These are phyloP conservation scores for Hyaloscypha finlandica DNA, from an alignment of 495 filamentous ascomycete genomes.

Conservation along the genomic window DNA sequence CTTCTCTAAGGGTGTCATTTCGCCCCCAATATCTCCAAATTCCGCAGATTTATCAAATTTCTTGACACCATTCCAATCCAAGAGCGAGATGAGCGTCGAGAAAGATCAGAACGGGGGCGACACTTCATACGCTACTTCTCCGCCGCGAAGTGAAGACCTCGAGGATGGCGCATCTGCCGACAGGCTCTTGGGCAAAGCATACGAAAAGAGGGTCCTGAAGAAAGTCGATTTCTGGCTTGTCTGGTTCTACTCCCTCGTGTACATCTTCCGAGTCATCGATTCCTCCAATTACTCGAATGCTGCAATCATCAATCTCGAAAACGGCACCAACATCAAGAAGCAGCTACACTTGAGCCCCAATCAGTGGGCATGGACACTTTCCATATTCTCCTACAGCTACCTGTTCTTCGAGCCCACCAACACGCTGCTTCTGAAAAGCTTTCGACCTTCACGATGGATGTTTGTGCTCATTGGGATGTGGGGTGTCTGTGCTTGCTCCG, in stretches of 20 bases:
- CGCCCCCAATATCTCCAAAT: no score
- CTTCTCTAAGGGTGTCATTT: no score
- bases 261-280: slow-evolving; percentile 45
- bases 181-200: not conserved
- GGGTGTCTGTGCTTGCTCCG: slow-evolving; percentile 42
- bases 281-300: slow-evolving; percentile 47
- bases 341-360: slow-evolving; percentile 40
- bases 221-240: slow-evolving; percentile 48
- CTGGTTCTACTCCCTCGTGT: slow-evolving; percentile 45
- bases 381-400: slow-evolving; percentile 43
- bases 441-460: slow-evolving; percentile 47
- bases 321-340: slow-evolving; percentile 45
- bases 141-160: not conserved
- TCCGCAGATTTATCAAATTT: no score
- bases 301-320: slow-evolving; percentile 49
- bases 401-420: slow-evolving; percentile 46
- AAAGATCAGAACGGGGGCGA: no score
- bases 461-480: slow-evolving; percentile 43
- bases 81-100: no score
- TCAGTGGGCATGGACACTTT: slow-evolving; percentile 47
- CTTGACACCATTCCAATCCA: no score
- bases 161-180: slow-evolving; percentile 6
- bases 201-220: slow-evolving; percentile 38
- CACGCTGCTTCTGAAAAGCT: slow-evolving; percentile 35
- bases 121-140: no score